These are phyloP conservation scores for Botryosphaeria dothidea DNA, from an alignment of 2,329 filamentous ascomycete genomes.

Conservation along the genomic window DNA sequence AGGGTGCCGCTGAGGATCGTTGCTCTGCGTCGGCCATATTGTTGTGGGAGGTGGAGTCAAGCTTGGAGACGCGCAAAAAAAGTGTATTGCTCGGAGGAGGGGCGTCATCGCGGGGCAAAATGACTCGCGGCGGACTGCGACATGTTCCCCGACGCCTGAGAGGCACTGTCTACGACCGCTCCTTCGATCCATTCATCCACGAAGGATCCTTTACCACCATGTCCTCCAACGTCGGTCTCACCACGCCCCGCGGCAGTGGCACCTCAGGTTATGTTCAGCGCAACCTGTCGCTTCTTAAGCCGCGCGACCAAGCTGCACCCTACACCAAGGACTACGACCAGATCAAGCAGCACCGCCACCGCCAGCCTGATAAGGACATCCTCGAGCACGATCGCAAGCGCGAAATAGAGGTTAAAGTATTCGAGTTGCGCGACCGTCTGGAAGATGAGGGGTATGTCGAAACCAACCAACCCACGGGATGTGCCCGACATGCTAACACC, in stretches of 20 bases:
- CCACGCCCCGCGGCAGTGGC: conserved; percentile 89
- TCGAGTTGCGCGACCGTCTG: conserved; percentile 85
- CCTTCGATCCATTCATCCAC: background rate
- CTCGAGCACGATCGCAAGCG: conserved; percentile 92
- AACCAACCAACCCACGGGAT: background rate
- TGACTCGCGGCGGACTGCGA: background rate
- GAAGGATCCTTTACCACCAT: conserved; percentile 50
- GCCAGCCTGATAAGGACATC: conserved; percentile 88
- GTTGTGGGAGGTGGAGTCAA: background rate
- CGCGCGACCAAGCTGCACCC: conserved; percentile 76
- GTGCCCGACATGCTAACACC: conserved; percentile 21
- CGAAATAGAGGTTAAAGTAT: conserved; percentile 88
- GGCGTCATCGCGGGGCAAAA: conserved; percentile 19
- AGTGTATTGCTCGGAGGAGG: background rate
- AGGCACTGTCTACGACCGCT: background rate
- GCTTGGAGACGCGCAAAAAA: background rate
- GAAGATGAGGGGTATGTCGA: conserved; percentile 76
- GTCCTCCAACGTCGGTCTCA: conserved; percentile 96
- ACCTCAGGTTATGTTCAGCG: conserved; percentile 98
- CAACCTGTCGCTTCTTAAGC: conserved; percentile 85
- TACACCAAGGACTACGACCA: conserved; percentile 72
- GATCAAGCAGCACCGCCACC: conserved; percentile 72
- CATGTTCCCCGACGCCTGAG: background rate
- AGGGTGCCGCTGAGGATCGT: conserved; percentile 5
- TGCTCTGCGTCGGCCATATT: conserved; percentile 4